Evolutionary conservation across 2,329 filamentous ascomycete genomes (phyloP), one percentile per base, ranked within the genome.

Genomic region (Aspergillus clavatus): DNA sequence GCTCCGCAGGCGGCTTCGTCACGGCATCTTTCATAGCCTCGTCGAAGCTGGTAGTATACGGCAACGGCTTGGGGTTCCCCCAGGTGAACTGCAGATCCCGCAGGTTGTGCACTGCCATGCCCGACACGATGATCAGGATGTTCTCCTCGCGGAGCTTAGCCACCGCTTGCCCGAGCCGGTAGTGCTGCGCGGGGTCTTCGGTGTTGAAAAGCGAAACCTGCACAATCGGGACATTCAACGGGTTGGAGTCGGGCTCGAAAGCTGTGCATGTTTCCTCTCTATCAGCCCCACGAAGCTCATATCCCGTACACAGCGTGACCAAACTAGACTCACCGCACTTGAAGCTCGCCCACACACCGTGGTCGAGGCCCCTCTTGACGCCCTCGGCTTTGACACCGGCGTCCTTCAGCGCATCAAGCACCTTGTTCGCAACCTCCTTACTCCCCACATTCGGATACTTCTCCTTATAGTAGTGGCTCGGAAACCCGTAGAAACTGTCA

Each of bases 81-180:
- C 72, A 70, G 11, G 68, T 63, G 55, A 72, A 70, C 14, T 67
- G 68, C 54, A 80, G 40, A 51, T 86, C 79, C 1, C 78, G 72
- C 27, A 86, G 69, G 54, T 87, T 87, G 56, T 87, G 84, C 18
- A 86, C 85, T 0, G 84, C 83, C 84, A 89, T 88, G 8, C 86
- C 86, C 0, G 83, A 84, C 19, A 79, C 79, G 37, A 89, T 78
- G 47, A 89, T 81, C 39, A 84, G 72, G 41, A 88, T 74, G 14
- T 79, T 79, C 43, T 86, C 77, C 12, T 86, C 80, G 12, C 86
- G 78, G 1, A 89, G 74, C n/a, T 74, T 66, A 7, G 79, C 69
- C 2, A 89, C 72, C 1, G 85, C 84, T 46, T 78, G 73, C 1
- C 86, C 86, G 2, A 89, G 76, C 3, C 72, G 72, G 64, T 83